phyloP scores from a whole-genome alignment of 768 basidiomycete species.

The Psilocybe cyanescens region DNA sequence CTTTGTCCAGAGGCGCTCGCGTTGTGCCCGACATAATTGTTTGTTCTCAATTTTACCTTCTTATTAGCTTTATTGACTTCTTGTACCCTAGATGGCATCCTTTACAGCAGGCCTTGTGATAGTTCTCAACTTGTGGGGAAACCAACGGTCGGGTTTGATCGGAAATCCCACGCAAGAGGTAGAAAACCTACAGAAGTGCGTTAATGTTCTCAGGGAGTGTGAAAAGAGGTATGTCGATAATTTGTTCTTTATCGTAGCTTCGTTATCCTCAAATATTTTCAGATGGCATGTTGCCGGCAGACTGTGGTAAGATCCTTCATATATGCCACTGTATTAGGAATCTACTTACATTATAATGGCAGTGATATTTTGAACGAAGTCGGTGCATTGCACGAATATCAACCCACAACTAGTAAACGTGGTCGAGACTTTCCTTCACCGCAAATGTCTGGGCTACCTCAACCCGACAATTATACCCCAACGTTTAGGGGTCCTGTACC shows the following conservation, averaged over 20 bases:
- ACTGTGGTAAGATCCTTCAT: neutral
- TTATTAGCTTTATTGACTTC: neutral
- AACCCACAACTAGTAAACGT: neutral
- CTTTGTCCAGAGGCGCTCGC: conserved; percentile 36
- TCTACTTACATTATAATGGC: neutral
- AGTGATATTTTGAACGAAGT: conserved; percentile 1
- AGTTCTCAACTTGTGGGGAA: conserved; percentile 58
- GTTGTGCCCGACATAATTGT: conserved; percentile 37
- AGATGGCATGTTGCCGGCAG: conserved; percentile 34
- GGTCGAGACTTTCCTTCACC: neutral
- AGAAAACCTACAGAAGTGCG: conserved; percentile 53
- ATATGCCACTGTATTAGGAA: neutral
- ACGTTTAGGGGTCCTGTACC: neutral
- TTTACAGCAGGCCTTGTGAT: conserved; percentile 48
- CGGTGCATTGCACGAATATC: neutral
- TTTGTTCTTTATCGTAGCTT: neutral
- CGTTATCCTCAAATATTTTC: neutral
- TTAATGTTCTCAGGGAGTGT: conserved; percentile 30
- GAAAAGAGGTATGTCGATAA: conserved; percentile 7
- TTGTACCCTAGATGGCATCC: conserved; percentile 25
- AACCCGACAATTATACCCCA: neutral
- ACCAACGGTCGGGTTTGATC: conserved; percentile 37
- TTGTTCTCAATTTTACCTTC: neutral
- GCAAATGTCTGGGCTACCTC: neutral
- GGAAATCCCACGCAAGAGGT: conserved; percentile 44